A percentile compares a stretch with the other conserved stretches of the same genome.
Conservation (phyloP, 352 stramenopile species). For the Phytophthora lateralis region DNA sequence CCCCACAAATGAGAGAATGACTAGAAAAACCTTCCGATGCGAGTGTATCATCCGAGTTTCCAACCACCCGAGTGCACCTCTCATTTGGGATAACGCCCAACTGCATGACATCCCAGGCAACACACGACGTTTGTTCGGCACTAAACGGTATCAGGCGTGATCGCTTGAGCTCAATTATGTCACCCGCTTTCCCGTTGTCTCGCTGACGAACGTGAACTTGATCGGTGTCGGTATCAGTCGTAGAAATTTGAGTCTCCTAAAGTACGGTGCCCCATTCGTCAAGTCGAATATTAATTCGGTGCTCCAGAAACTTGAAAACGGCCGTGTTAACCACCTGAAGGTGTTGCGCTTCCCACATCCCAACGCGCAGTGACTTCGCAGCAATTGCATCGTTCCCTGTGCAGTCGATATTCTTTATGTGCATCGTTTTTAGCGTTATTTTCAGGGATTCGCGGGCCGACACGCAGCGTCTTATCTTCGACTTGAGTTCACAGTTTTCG, state of each 20-base stretch:
- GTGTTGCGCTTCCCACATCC: neutral
- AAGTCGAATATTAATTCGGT: neutral
- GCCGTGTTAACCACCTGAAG: neutral
- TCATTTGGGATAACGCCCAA: neutral
- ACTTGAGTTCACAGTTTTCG: neutral
- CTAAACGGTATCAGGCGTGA: conserved; percentile 6
- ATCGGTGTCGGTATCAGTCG: neutral
- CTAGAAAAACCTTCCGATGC: conserved; percentile 1
- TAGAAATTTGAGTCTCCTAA: neutral
- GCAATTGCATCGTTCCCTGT: neutral
- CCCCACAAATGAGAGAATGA: neutral
- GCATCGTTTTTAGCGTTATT: neutral
- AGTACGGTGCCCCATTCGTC: neutral
- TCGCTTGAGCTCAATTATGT: conserved; percentile 2
- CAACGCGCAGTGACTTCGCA: neutral
- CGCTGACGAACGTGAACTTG: conserved; percentile 2
- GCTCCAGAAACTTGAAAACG: neutral
- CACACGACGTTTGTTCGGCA: neutral
- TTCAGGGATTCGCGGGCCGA: neutral
- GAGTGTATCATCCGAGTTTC: neutral
- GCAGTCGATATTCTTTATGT: neutral
- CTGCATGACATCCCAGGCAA: conserved; percentile 7
- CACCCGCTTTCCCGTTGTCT: neutral
- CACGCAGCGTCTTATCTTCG: neutral
- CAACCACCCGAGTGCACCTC: neutral